Conservation (phyloP, 306 rosid species). For the Quercus variabilis region DNA sequence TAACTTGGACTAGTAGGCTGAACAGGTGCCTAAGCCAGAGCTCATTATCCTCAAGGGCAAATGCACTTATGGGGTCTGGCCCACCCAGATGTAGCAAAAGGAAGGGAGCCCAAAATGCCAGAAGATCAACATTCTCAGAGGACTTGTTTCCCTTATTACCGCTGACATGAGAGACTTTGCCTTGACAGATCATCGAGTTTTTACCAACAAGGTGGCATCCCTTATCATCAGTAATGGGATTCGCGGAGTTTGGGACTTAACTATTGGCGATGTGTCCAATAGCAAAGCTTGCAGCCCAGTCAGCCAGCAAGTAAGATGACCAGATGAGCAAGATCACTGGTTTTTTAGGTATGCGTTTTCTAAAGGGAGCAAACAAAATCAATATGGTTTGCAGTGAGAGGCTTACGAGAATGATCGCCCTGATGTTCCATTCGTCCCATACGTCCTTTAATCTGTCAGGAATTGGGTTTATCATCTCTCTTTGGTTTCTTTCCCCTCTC, state of each 20-base stretch:
- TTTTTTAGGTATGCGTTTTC: neutral
- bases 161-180: too few relatives aligned
- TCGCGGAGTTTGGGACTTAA: too few relatives aligned
- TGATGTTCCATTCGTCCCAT: neutral
- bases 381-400: neutral
- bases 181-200: too few relatives aligned
- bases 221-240: too few relatives aligned
- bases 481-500: neutral
- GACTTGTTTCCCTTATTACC: too few relatives aligned
- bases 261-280: too few relatives aligned
- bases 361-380: neutral
- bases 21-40: too few relatives aligned
- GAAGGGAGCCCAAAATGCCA: neutral
- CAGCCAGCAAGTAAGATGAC: constrained; percentile 7
- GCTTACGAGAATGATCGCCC: neutral
- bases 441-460: neutral
- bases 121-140: neutral
- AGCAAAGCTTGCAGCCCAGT: neutral
- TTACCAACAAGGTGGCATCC: too few relatives aligned
- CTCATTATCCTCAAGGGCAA: too few relatives aligned
- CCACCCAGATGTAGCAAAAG: too few relatives aligned
- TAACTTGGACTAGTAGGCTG: too few relatives aligned
- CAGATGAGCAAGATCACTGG: neutral
- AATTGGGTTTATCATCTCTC: neutral
- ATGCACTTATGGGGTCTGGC: too few relatives aligned